Evolutionary conservation across 2,329 filamentous ascomycete genomes (phyloP).

Genomic region (Epichloe glyceriae): DNA sequence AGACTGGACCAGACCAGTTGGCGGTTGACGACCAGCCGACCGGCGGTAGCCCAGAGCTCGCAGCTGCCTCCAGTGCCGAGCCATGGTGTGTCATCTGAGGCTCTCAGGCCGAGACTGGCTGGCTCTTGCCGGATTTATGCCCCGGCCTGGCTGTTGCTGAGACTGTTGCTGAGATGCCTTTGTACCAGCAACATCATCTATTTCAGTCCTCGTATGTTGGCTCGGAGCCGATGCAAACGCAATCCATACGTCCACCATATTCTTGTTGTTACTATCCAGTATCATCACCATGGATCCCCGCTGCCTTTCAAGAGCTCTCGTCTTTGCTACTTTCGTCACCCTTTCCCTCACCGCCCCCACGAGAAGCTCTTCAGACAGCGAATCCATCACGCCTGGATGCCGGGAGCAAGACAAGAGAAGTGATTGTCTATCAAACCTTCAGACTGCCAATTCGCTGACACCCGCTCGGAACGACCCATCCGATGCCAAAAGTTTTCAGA

Average conservation of each 20-base stretch:
- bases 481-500: background rate
- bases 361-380: constrained; percentile 13
- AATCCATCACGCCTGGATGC: no score
- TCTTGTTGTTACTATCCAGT: background rate
- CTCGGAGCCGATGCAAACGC: background rate
- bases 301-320: background rate
- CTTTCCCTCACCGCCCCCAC: background rate
- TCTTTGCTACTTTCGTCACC: background rate
- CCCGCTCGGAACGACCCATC: background rate
- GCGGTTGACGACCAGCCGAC: no score
- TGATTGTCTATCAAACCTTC: background rate
- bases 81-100: no score
- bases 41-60: no score
- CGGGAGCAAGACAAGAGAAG: background rate
- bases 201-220: no score
- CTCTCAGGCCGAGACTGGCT: no score
- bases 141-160: no score
- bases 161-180: no score
- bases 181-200: no score
- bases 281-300: background rate
- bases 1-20: no score
- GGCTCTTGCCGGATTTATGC: no score
- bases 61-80: no score
- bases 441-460: background rate
- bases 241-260: background rate